Base-by-base conservation (phyloP, 2,329 filamentous ascomycete species). In the Cylindrodendrum hubeiense region DNA sequence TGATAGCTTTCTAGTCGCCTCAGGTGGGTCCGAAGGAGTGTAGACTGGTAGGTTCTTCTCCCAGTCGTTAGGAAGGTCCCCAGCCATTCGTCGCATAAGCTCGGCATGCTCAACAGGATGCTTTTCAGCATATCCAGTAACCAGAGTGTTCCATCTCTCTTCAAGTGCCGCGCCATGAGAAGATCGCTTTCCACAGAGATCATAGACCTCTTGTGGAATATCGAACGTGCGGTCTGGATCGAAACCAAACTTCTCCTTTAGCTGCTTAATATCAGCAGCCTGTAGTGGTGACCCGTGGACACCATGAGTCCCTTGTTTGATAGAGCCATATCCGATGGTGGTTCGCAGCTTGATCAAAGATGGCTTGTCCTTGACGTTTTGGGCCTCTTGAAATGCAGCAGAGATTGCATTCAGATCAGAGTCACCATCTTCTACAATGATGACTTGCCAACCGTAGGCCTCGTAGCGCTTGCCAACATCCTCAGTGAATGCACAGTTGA, bases 261-360 rank as follows among this genome's bases (percentile, higher is more conserved):
- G 90, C 82, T 94, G 89, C 88, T 94, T 91, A 82, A 93, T 92
- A 81, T 99, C 96, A 76, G 98, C 95, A 71, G 90, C 89, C 90
- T 98, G 98, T 74, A 99, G 90, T 67, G 96, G 92, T 81, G 95
- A 94, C 75, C 96, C 96, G 89, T 99, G 96, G 69, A 99, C 96
- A 82, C 93, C 93, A 81, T 93, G 92, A 74, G 96, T 98, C 78
- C 96, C 96, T 87, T 97, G 89, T 77, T 96, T 90, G 83, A 92
- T 89, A 75, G 96, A 98, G 76, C 96, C 96, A 84, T 91, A 99
- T 77, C 96, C 96, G 79, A 99, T 99, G 81, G 93, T 98, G 79
- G 96, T 99, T 80, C 90, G 94, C 76, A 99, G 90, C 87, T 97
- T 95, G 87, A 99, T 98, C 78, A 99, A 86, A 67, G 95, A 92